These are phyloP conservation scores for Tagetes erecta DNA, from an alignment of 129 eudicot species.

Conservation along the genomic window DNA sequence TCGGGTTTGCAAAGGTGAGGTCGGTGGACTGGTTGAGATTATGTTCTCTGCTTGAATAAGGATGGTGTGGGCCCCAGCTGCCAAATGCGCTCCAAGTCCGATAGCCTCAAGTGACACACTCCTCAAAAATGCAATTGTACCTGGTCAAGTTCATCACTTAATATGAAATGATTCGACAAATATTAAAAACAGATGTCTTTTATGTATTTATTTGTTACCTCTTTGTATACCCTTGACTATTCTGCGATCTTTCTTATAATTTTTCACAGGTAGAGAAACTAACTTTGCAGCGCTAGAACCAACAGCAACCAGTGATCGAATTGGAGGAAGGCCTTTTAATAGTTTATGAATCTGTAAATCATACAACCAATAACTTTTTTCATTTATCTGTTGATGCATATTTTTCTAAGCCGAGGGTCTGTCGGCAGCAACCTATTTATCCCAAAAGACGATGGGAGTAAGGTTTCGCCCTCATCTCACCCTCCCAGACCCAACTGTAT, in stretches of 20 bases:
- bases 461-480: too few relatives aligned
- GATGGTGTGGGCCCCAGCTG: conserved; percentile 92
- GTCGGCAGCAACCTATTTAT: too few relatives aligned
- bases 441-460: too few relatives aligned
- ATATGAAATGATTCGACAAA: not conserved
- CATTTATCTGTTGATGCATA: not conserved
- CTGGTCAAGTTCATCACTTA: conserved; percentile 27
- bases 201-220: conserved; percentile 58
- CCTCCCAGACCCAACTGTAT: too few relatives aligned
- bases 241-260: conserved; percentile 77
- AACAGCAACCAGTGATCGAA: conserved; percentile 83
- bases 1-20: conserved; percentile 56
- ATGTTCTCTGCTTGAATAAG: conserved; percentile 86
- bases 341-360: conserved; percentile 67
- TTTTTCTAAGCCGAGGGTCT: not conserved
- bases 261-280: conserved; percentile 81
- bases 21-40: conserved; percentile 66
- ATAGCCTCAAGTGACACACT: conserved; percentile 92
- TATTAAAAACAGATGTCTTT: not conserved
- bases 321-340: conserved; percentile 88
- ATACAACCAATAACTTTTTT: conserved; percentile 14
- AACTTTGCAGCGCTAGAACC: conserved; percentile 95
- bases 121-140: conserved; percentile 86
- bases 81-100: conserved; percentile 91
- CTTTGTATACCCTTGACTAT: conserved; percentile 93